phyloP scores from a whole-genome alignment of 768 basidiomycete species.

The Suillus placidus region DNA sequence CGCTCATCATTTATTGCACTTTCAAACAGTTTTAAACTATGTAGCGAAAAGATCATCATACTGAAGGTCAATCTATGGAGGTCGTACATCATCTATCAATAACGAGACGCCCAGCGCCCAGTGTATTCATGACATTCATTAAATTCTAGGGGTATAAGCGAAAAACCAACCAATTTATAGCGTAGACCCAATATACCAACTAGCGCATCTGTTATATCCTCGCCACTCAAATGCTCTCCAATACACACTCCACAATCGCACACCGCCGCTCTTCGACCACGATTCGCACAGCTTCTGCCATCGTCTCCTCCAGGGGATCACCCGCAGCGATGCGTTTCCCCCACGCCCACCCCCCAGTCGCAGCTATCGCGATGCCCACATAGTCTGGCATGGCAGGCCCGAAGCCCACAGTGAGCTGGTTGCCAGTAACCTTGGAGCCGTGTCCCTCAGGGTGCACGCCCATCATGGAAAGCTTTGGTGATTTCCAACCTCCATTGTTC shows the following conservation, averaged over 20 bases:
- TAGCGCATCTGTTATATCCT: too few species aligned
- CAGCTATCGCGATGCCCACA: constrained; percentile 63
- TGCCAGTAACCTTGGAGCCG: constrained; percentile 48
- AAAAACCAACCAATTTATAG: neutral
- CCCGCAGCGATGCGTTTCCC: constrained; percentile 38
- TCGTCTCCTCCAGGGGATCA: constrained; percentile 36
- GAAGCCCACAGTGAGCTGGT: constrained; percentile 62
- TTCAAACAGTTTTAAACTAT: neutral
- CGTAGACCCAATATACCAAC: neutral
- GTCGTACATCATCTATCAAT: neutral
- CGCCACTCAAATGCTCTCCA: constrained; percentile 43
- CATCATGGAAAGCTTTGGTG: constrained; percentile 66
- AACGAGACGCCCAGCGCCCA: neutral
- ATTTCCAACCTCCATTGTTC: constrained; percentile 75
- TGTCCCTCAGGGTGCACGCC: constrained; percentile 62
- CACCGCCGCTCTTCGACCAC: constrained; percentile 62
- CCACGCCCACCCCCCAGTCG: constrained; percentile 71
- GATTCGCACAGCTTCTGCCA: constrained; percentile 52
- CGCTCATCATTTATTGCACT: constrained; percentile 12
- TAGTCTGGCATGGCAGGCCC: constrained; percentile 66
- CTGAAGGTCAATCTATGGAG: neutral
- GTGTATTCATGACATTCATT: neutral
- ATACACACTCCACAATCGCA: constrained; percentile 65
- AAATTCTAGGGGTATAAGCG: neutral
- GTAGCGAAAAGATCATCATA: neutral